A percentile compares a stretch with the other conserved stretches of the same genome.
phyloP scores from a whole-genome alignment of 208 protist species.

The Tritrichomonas foetus region DNA sequence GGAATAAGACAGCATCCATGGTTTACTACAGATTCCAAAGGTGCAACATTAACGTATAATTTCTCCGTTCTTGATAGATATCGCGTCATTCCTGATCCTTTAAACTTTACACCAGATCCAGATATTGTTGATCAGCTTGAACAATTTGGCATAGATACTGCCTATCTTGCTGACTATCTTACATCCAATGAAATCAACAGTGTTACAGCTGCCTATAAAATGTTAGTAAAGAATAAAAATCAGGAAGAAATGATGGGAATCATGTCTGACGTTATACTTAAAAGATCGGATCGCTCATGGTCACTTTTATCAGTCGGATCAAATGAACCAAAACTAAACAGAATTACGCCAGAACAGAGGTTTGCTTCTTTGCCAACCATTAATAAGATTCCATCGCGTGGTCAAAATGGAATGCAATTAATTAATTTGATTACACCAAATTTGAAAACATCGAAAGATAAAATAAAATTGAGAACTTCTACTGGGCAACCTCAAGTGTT shows the following conservation, averaged over 20 bases:
- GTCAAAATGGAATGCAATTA: background rate
- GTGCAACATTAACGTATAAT: background rate
- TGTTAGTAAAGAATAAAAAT: background rate
- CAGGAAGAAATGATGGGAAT: background rate
- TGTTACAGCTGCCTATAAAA: background rate
- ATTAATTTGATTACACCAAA: conserved; percentile 28
- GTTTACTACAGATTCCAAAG: background rate
- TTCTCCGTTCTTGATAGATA: background rate
- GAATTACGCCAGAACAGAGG: background rate
- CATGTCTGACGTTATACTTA: background rate
- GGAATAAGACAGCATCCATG: background rate
- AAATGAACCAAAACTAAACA: background rate
- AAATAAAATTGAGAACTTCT: background rate
- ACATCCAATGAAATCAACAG: background rate
- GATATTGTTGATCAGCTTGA: background rate
- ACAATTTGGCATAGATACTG: background rate
- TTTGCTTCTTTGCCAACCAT: background rate
- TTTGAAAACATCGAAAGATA: background rate
- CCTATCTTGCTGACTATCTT: background rate
- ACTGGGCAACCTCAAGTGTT: too few species aligned
- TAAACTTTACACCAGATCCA: background rate
- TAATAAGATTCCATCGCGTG: background rate
- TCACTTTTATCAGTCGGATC: background rate
- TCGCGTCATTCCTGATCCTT: background rate
- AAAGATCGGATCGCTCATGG: too few species aligned